Evolutionary conservation across 352 stramenopile genomes (phyloP).

Genomic region (Pythium myriotylum): DNA sequence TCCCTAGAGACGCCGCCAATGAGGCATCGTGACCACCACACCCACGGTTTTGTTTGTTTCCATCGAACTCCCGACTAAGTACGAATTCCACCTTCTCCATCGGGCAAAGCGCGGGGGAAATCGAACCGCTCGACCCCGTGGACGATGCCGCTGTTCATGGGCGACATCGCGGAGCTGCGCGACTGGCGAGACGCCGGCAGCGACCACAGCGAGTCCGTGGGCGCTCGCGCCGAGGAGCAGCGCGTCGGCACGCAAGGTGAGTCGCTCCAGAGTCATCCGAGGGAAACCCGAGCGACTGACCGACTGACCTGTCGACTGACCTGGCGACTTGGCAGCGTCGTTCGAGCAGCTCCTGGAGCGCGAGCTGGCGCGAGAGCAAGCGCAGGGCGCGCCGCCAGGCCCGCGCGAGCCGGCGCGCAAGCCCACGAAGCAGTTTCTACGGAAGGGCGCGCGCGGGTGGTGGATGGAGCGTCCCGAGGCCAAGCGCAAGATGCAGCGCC

Average conservation of each 20-base stretch:
- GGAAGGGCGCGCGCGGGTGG: conserved; percentile 78
- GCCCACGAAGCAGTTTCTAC: conserved; percentile 48
- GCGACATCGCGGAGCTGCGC: conserved; percentile 24
- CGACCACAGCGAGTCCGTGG: background rate
- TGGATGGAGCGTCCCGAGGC: conserved; percentile 72
- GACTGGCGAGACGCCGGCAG: conserved; percentile 21
- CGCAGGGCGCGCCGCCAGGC: background rate
- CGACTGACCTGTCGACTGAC: background rate
- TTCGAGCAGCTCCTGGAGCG: conserved; percentile 75
- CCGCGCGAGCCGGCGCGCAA: conserved; percentile 23
- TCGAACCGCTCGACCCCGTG: background rate
- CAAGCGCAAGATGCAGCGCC: conserved; percentile 58
- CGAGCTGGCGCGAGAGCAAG: conserved; percentile 49
- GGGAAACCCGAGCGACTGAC: background rate
- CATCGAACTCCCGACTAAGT: conserved; percentile 17
- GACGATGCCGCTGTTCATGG: conserved; percentile 17
- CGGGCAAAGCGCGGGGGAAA: background rate
- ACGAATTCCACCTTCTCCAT: conserved; percentile 10
- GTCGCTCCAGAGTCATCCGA: too few relatives aligned
- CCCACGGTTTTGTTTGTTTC: too few relatives aligned
- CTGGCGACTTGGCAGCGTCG: conserved; percentile 32
- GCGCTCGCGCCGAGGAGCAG: conserved; percentile 6
- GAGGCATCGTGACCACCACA: too few relatives aligned
- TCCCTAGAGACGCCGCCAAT: too few relatives aligned
- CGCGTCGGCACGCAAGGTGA: conserved; percentile 27